Evolutionary conservation across 768 basidiomycete species (phyloP), one percentile per base, ranked within the genome.

Genomic region (Boletus patriciae): DNA sequence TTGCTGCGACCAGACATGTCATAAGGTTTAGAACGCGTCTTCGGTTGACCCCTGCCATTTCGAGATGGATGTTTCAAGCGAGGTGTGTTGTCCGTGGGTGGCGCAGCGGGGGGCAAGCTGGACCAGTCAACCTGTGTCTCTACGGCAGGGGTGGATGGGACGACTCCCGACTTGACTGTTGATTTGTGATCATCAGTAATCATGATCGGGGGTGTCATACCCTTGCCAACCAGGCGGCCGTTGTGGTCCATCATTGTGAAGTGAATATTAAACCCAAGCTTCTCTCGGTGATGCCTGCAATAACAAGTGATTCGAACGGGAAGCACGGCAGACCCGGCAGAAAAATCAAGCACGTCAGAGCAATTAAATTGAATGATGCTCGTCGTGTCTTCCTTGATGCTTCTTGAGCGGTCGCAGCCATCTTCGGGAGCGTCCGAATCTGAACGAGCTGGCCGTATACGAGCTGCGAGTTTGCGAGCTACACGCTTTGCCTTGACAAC

Each of bases 131-230:
- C 66, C 50, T 81, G 80, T 25, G 74, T 62, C 38, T 71, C 69
- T 46, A 73, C 60, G 36, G 76, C 68, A n/a, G 70, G 48, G 76
- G 79, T 31, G 63, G 58, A 54, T 65, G 71, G 58, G 59, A 68
- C 27, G 18, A 42, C 27, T 48, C 62, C 64, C 13, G 65, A 55
- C 60, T 74, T 72, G 46, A 71, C 63, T 4, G 77, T 83, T 29
- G 92, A 94, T 76, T 99, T 99, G 77, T 99, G 97, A 73, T 99
- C 97, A 76, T 99, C 97, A 2, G 96, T 99, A 62, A 98, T 98
- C 87, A 98, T 95, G 63, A 99, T 94, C 4, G 96, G 93, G 31
- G 86, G 84, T 2, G 94, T 91, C 52, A 78, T 81, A 6, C 93
- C 94, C 9, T 83, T 80, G 15, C 92, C 95, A 51, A 98, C 84